These are phyloP conservation scores for Pseudogymnoascus sp. DNA, from an alignment of 2,329 filamentous ascomycete genomes.

Conservation along the genomic window DNA sequence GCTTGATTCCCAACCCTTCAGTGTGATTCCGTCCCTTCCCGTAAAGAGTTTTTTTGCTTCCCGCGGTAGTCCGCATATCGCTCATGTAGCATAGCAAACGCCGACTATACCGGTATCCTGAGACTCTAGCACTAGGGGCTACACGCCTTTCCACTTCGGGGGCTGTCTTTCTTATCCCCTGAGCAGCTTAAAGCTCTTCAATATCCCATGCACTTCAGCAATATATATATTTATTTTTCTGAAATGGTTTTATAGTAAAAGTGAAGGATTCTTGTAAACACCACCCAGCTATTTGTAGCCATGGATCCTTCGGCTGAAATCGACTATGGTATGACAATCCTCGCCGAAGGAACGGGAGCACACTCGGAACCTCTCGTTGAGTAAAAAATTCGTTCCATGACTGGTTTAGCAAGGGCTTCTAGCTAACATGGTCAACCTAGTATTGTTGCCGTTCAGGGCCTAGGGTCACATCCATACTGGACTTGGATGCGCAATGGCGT, in stretches of 20 bases:
- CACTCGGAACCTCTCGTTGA: not conserved
- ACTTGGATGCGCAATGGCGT: not conserved
- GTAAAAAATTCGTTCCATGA: not conserved
- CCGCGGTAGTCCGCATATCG: no score
- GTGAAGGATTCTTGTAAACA: not conserved
- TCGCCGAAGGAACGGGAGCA: not conserved
- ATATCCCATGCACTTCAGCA: not conserved
- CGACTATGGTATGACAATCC: not conserved
- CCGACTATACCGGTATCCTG: no score
- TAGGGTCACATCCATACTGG: not conserved
- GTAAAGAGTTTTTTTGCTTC: no score
- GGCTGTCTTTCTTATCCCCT: conserved; percentile 13
- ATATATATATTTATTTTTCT: no score
- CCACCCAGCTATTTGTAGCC: no score
- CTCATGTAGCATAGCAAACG: no score
- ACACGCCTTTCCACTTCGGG: conserved; percentile 14
- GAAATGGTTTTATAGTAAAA: not conserved
- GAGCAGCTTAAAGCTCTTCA: conserved; percentile 2
- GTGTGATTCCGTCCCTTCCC: no score
- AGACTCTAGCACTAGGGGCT: no score
- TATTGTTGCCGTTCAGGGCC: not conserved
- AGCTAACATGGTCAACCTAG: not conserved
- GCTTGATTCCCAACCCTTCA: no score
- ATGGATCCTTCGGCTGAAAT: not conserved
- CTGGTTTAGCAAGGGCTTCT: not conserved